A percentile compares a stretch with the other conserved stretches of the same genome.
phyloP scores from a whole-genome alignment of 225 moss, liverwort and hornwort genomes.

The Marchantia paleacea region DNA sequence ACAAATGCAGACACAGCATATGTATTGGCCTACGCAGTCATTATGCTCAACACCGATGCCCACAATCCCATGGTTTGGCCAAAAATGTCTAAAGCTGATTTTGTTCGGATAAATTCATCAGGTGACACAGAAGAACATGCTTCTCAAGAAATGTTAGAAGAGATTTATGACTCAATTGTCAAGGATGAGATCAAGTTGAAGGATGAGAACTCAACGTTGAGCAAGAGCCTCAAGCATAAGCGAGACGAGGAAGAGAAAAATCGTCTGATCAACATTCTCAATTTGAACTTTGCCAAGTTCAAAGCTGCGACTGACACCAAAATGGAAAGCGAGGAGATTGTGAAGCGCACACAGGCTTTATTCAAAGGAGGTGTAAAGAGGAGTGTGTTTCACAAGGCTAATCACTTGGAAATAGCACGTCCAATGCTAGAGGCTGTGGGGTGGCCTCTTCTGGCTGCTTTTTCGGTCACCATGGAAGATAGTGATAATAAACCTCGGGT shows the following conservation, averaged over 20 bases:
- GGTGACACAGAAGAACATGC: constrained; percentile 91
- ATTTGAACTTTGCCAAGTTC: constrained; percentile 70
- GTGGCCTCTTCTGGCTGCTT: constrained; percentile 97
- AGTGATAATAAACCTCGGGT: constrained; percentile 92
- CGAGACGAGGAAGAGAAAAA: constrained; percentile 68
- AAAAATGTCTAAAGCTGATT: constrained; percentile 97
- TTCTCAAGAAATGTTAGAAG: constrained; percentile 90
- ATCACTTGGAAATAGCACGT: constrained; percentile 86
- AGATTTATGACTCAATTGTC: constrained; percentile 90
- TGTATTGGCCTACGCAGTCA: constrained; percentile 94
- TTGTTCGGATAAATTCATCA: constrained; percentile 82
- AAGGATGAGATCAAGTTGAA: constrained; percentile 90
- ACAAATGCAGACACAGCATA: constrained; percentile 97
- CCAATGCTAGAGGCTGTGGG: constrained; percentile 99
- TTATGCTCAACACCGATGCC: constrained; percentile 96
- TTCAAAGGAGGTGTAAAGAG: constrained; percentile 90
- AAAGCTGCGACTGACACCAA: constrained; percentile 76
- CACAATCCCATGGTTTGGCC: constrained; percentile 97
- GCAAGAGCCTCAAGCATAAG: constrained; percentile 46
- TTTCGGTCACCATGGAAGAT: constrained; percentile 98
- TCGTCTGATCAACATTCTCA: constrained; percentile 73
- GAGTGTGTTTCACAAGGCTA: constrained; percentile 84
- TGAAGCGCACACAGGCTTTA: constrained; percentile 78
- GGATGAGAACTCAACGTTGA: constrained; percentile 71
- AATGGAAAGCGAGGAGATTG: constrained; percentile 92